Base-by-base conservation (phyloP, 2,329 filamentous ascomycete genomes). In the Paramyrothecium roridum region DNA sequence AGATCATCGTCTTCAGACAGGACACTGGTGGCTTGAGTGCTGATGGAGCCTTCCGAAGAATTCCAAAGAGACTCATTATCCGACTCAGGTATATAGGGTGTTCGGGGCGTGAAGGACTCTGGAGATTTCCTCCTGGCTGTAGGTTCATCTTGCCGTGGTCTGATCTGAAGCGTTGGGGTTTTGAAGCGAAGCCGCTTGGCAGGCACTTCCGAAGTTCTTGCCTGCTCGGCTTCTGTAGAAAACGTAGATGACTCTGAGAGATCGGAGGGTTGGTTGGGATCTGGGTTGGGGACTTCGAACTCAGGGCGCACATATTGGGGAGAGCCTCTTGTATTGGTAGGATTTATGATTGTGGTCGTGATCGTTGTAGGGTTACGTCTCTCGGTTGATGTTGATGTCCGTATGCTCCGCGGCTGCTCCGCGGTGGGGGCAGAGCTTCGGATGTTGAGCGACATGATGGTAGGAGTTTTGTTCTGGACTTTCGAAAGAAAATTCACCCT, bases 11-110 rank as follows among this genome's bases (percentile, higher is more conserved):
- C 48, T 2, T 51, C 33, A 2, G 49, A 20, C 3, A 34, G 13
- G 2, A 51, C 49, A 17, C 49, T 51, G 30, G 49, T 51, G 20
- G 49, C 49, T 22, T 51, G 49, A 40, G 49, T 51, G 19, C 49
- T 51, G 8, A 30, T 51, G 30, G 49, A 51, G 49, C 20, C 10
- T 16, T 51, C 33, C 23, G 49, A 51, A 19, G 30, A 51, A 30
- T 33, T 51, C 49, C 49, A 51, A 2, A 51, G 33, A 16, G 49
- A 51, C 30, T 51, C 49, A 19, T 51, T 40, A 34, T 51, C 49
- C 16, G 49, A 51, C n/a, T 51, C 49, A 22, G 49, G 37, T 26
- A 17, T 30, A 17, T 51, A 51, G 20, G 26, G 26, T 4, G 26
- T 30, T 20, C 30, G 26, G 11, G 49, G 19, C 8, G 49, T 51